Evolutionary conservation across 2,329 filamentous ascomycete genomes (phyloP).

Genomic region (Thelonectria blattea): DNA sequence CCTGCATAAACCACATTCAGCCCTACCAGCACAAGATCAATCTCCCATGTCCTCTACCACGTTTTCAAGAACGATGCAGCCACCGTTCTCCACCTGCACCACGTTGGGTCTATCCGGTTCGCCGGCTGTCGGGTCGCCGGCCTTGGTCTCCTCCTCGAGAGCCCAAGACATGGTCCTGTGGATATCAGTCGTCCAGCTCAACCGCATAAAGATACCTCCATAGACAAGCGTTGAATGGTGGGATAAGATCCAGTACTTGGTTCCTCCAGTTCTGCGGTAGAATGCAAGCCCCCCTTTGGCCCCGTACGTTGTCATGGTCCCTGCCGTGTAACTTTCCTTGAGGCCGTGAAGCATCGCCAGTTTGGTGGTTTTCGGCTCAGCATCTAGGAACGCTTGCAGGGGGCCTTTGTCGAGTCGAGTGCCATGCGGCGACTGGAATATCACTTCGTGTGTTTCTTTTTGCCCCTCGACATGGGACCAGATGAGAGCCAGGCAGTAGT

Average conservation of each 20-base stretch:
- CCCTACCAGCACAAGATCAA: not conserved
- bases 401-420: constrained; percentile 23
- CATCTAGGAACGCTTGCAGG: constrained; percentile 28
- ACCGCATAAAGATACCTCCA: constrained; percentile 24
- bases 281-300: constrained; percentile 28
- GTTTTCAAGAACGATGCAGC: constrained; percentile 20
- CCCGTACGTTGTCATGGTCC: constrained; percentile 17
- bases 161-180: constrained; percentile 30
- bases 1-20: not conserved
- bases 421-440: constrained; percentile 33
- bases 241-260: constrained; percentile 31
- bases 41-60: constrained; percentile 4
- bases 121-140: not conserved
- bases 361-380: constrained; percentile 31
- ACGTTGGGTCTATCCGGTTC: constrained; percentile 13
- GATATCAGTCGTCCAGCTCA: constrained; percentile 22
- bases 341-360: constrained; percentile 35
- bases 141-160: constrained; percentile 25
- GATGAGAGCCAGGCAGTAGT: constrained; percentile 30
- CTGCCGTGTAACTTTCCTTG: constrained; percentile 28
- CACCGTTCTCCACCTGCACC: constrained; percentile 25
- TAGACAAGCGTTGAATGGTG: constrained; percentile 26
- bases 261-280: constrained; percentile 28
- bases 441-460: constrained; percentile 27
- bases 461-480: constrained; percentile 26